Conservation (phyloP, 345 rosid genomes). For the Carallia brachiata region DNA sequence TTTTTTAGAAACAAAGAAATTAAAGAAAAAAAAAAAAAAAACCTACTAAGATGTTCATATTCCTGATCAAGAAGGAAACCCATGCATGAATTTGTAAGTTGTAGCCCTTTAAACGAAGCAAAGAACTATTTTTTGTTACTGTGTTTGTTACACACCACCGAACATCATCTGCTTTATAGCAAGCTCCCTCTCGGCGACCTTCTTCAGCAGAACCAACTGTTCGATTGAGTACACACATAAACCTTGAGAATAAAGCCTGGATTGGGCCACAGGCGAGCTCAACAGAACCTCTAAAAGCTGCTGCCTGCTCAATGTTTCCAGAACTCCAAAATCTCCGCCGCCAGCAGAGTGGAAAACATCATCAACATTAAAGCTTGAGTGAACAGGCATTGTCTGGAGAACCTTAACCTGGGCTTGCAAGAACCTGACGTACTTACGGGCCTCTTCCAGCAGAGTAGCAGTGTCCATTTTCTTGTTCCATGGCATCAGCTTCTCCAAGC, state of each 20-base stretch:
- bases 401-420: conserved; percentile 57
- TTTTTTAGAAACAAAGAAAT: too few relatives aligned
- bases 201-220: conserved; percentile 41
- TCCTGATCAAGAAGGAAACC: too few relatives aligned
- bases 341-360: neutral
- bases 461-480: conserved; percentile 53
- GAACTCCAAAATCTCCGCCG: neutral
- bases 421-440: conserved; percentile 51
- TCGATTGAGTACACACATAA: conserved; percentile 45
- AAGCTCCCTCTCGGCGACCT: neutral
- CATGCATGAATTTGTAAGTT: too few relatives aligned
- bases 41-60: too few relatives aligned
- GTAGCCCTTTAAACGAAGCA: too few relatives aligned
- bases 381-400: conserved; percentile 48
- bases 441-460: conserved; percentile 51
- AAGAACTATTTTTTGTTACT: too few relatives aligned
- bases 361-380: conserved; percentile 16
- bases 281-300: conserved; percentile 2
- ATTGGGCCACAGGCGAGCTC: conserved; percentile 43
- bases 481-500: conserved; percentile 57
- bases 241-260: conserved; percentile 39
- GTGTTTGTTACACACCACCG: too few relatives aligned
- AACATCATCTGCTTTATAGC: too few relatives aligned
- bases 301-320: conserved; percentile 4
- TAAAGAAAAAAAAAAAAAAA: too few relatives aligned